A percentile compares a stretch with the other conserved stretches of the same genome.
These are phyloP conservation scores for Calcarisporium arbuscula DNA, from an alignment of 2,329 filamentous ascomycete genomes.

Conservation along the genomic window DNA sequence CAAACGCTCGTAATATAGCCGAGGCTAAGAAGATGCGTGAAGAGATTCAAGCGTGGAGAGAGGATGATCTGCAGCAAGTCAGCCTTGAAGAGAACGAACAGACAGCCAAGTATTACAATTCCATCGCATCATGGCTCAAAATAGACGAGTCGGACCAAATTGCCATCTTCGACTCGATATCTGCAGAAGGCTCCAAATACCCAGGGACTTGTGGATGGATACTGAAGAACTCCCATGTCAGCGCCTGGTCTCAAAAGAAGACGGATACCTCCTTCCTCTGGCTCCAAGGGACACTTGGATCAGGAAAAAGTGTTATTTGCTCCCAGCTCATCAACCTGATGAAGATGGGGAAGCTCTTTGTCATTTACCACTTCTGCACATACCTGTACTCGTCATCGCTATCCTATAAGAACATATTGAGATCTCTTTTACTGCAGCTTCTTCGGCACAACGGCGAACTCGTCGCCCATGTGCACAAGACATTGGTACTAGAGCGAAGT, in stretches of 20 bases:
- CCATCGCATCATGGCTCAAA: conserved; percentile 22
- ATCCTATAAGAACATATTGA: conserved; percentile 24
- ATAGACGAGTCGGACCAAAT: conserved; percentile 24
- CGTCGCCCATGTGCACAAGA: conserved; percentile 17
- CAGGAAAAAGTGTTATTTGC: conserved; percentile 29
- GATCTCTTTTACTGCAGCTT: conserved; percentile 24
- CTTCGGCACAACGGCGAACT: conserved; percentile 14
- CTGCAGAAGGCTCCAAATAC: conserved; percentile 15
- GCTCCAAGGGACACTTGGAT: conserved; percentile 27
- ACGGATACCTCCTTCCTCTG: conserved; percentile 18
- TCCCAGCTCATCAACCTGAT: conserved; percentile 23
- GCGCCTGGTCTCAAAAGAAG: conserved; percentile 17
- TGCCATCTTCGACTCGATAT: conserved; percentile 20
- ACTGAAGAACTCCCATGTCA: conserved; percentile 19
- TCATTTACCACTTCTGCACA: conserved; percentile 28
- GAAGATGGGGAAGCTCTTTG: conserved; percentile 6
- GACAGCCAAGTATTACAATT: too few species aligned
- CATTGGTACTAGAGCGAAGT: too few species aligned
- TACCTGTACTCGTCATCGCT: conserved; percentile 23
- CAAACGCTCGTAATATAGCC: background rate
- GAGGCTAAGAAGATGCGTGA: background rate
- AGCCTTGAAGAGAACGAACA: too few species aligned
- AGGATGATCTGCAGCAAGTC: too few species aligned
- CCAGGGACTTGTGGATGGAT: conserved; percentile 28
- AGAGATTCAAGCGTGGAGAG: conserved; percentile 2